Percentiles rank a stretch among this genome's conserved stretches.
phyloP scores from a whole-genome alignment of 306 rosid genomes.

The Trifolium subterraneum region DNA sequence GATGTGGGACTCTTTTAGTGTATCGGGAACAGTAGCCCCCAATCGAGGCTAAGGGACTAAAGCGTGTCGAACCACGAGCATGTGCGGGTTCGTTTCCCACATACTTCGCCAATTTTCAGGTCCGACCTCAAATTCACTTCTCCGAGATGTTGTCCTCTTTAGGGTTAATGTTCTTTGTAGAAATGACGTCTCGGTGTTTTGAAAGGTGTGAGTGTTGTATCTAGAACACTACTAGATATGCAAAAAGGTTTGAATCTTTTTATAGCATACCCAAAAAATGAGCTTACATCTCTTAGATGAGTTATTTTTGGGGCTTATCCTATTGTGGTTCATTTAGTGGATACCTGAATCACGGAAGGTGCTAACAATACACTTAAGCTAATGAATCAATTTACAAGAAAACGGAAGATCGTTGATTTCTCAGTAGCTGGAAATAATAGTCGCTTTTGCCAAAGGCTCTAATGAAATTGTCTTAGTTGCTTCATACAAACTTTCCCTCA shows the following conservation, averaged over 20 bases:
- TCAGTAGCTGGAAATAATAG: fast-evolving
- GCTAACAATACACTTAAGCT: not conserved
- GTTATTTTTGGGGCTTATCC: not conserved
- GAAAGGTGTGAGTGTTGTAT: no score
- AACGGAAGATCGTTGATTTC: not conserved
- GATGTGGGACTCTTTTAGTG: no score
- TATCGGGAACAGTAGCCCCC: no score
- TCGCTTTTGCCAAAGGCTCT: constrained; percentile 17
- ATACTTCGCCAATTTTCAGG: no score
- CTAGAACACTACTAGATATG: not conserved
- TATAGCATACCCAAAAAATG: not conserved
- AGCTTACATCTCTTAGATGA: not conserved
- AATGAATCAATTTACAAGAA: constrained; percentile 26
- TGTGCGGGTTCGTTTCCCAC: no score
- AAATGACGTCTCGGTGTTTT: no score
- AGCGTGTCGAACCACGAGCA: no score
- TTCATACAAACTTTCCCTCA: not conserved
- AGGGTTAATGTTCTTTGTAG: no score
- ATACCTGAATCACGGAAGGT: not conserved
- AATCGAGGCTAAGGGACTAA: no score
- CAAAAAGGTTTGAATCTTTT: not conserved
- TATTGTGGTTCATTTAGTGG: constrained; percentile 27
- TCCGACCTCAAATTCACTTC: no score
- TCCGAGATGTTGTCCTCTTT: no score
- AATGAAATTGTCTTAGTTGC: constrained; percentile 15